These are phyloP conservation scores for Neofusicoccum parvum DNA, from an alignment of 2,329 filamentous ascomycete genomes.

Conservation along the genomic window DNA sequence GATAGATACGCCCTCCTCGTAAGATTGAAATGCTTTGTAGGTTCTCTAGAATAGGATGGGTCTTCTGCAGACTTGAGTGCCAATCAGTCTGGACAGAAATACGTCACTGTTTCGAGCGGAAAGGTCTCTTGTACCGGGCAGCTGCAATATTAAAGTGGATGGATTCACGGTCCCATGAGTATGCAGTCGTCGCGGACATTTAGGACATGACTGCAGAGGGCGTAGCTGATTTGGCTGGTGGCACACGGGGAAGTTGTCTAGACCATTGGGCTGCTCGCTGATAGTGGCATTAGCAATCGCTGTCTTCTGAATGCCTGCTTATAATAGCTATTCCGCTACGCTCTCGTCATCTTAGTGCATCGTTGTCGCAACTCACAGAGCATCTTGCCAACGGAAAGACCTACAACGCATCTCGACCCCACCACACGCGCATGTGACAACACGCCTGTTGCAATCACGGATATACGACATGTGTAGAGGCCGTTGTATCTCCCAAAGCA, in stretches of 20 bases:
- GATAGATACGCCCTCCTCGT: too few species aligned
- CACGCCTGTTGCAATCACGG: too few species aligned
- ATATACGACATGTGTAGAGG: too few species aligned
- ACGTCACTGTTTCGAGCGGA: neutral
- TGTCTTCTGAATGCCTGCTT: too few species aligned
- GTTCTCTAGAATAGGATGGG: neutral
- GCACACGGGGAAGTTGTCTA: neutral
- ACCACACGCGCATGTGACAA: too few species aligned
- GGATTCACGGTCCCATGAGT: neutral
- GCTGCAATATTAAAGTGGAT: neutral
- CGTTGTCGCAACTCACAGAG: too few species aligned
- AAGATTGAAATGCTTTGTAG: neutral
- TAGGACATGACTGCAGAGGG: neutral
- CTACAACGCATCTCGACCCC: too few species aligned
- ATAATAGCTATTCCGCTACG: too few species aligned
- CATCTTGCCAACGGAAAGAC: too few species aligned
- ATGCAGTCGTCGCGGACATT: neutral
- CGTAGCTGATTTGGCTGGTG: neutral
- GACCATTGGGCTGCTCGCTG: too few species aligned
- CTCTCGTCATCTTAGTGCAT: too few species aligned
- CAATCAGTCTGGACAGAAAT: neutral
- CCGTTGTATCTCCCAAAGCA: too few species aligned
- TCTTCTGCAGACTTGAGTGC: neutral
- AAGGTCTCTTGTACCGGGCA: neutral
- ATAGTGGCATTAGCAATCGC: neutral